A percentile compares a stretch with the other conserved stretches of the same genome.
Conservation (phyloP, 1,284 basidiomycete genomes). For the Cyathus olla region DNA sequence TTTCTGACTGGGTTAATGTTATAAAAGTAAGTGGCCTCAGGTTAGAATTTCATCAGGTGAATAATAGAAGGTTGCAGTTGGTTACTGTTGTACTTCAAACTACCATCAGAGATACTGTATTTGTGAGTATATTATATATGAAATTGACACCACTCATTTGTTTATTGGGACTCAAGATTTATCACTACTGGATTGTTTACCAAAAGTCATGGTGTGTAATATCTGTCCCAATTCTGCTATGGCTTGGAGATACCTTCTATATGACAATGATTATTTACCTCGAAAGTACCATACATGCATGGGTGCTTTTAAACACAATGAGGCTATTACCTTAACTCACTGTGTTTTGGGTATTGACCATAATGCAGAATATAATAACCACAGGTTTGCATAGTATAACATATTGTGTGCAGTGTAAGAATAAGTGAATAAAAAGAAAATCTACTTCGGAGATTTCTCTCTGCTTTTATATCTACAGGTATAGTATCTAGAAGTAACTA, state of each 20-base stretch:
- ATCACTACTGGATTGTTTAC: slow-evolving; percentile 36
- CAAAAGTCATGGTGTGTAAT: slow-evolving; percentile 17
- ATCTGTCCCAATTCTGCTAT: slow-evolving; percentile 21
- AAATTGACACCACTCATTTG: neutral
- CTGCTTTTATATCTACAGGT: too few relatives aligned
- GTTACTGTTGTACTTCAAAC: slow-evolving; percentile 20
- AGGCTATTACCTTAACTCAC: slow-evolving; percentile 19
- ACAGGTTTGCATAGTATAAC: too few relatives aligned
- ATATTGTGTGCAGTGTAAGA: too few relatives aligned
- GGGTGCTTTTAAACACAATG: slow-evolving; percentile 10
- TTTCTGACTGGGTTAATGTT: too few relatives aligned
- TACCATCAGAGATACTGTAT: slow-evolving; percentile 30
- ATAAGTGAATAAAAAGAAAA: too few relatives aligned
- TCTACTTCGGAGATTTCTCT: too few relatives aligned
- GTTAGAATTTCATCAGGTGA: too few relatives aligned
- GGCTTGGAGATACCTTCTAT: slow-evolving; percentile 18
- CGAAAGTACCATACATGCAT: slow-evolving; percentile 12
- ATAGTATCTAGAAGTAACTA: too few relatives aligned
- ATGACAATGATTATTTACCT: slow-evolving; percentile 10
- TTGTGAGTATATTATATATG: slow-evolving; percentile 19
- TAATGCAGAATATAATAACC: slow-evolving; percentile 30
- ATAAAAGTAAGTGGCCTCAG: too few relatives aligned
- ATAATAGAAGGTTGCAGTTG: too few relatives aligned
- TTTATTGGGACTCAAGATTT: slow-evolving; percentile 20
- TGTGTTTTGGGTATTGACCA: slow-evolving; percentile 22